phyloP scores from a whole-genome alignment of 2,329 filamentous ascomycete genomes.

The Fusarium abutilonis region DNA sequence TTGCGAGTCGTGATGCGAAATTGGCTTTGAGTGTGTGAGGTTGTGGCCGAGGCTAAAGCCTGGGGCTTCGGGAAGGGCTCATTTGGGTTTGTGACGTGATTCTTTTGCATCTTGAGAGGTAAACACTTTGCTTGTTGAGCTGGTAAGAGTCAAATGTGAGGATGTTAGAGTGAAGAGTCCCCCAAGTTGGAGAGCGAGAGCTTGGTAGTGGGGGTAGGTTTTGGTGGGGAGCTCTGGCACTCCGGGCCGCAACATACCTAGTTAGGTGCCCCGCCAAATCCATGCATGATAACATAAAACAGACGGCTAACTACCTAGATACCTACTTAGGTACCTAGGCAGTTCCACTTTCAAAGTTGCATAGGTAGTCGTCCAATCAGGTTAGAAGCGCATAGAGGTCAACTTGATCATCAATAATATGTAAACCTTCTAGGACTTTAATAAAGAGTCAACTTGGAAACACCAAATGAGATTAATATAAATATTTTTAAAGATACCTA shows the following conservation, averaged over 20 bases:
- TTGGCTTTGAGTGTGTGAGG: slow-evolving; percentile 65
- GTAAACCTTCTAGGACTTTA: neutral
- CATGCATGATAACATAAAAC: neutral
- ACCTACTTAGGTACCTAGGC: neutral
- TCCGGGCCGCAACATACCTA: neutral
- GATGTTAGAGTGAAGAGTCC: slow-evolving; percentile 1
- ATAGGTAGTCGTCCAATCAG: neutral
- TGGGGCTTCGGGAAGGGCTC: slow-evolving; percentile 65
- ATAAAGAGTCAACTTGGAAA: no score
- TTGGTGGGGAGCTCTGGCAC: slow-evolving; percentile 9
- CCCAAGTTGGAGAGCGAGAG: slow-evolving; percentile 14
- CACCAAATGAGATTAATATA: no score
- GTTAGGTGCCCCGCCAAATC: neutral
- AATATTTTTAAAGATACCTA: no score
- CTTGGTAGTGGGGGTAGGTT: slow-evolving; percentile 7
- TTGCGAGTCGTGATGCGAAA: slow-evolving; percentile 87
- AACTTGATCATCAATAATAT: neutral
- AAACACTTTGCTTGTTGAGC: neutral
- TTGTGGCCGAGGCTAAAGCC: slow-evolving; percentile 64
- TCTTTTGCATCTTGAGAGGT: slow-evolving; percentile 47
- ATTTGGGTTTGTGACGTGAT: slow-evolving; percentile 54
- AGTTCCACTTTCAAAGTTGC: neutral
- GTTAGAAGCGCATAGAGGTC: neutral
- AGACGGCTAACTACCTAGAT: neutral
- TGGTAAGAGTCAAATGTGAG: neutral